Conservation (phyloP, 148 eudicot genomes). For the Gaultheria prostrata region DNA sequence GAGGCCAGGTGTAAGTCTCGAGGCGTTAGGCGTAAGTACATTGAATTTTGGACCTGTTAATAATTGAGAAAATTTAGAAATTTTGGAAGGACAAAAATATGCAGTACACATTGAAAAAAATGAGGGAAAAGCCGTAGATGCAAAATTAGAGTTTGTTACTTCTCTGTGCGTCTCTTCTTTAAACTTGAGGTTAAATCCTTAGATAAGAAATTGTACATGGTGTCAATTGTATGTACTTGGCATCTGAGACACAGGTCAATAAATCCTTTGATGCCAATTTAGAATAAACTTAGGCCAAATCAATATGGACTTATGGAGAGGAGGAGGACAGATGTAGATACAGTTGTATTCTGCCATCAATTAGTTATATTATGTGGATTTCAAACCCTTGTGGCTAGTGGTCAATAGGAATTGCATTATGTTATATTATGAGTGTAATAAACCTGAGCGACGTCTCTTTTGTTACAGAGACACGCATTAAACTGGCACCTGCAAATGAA, state of each 20-base stretch:
- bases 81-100: background rate
- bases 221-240: background rate
- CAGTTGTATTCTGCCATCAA: background rate
- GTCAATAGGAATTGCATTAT: background rate
- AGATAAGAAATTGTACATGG: background rate
- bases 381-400: background rate
- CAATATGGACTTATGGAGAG: background rate
- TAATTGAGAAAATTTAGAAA: constrained; percentile 18
- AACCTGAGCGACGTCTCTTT: constrained; percentile 7
- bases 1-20: constrained; percentile 52
- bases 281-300: background rate
- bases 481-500: constrained; percentile 58
- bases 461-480: constrained; percentile 62
- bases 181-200: background rate
- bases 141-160: background rate
- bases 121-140: background rate
- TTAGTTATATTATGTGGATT: background rate
- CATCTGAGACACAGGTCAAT: background rate
- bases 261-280: background rate
- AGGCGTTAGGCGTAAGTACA: constrained; percentile 56
- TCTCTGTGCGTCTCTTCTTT: background rate
- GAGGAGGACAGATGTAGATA: background rate
- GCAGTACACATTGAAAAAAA: background rate
- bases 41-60: constrained; percentile 29
- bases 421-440: background rate